phyloP scores from a whole-genome alignment of 768 basidiomycete genomes.

The Jaapia argillacea region DNA sequence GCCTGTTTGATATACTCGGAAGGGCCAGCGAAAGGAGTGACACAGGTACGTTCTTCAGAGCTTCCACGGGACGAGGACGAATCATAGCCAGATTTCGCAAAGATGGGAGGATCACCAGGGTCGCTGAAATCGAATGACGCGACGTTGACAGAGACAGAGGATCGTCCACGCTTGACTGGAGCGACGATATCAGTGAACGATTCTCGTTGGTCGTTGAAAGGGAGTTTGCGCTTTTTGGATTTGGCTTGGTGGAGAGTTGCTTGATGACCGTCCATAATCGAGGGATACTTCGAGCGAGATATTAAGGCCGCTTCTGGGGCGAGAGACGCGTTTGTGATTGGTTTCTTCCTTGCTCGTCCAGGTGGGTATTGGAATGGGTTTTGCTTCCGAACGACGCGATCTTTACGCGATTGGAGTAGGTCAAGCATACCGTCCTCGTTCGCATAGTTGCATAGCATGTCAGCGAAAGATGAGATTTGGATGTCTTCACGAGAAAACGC shows the following conservation, averaged over 20 bases:
- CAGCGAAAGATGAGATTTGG: too few relatives aligned
- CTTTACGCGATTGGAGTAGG: background rate
- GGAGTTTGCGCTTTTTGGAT: too few relatives aligned
- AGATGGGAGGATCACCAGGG: conserved; percentile 14
- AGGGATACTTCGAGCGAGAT: background rate
- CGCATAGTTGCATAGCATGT: too few relatives aligned
- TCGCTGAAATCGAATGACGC: conserved; percentile 15
- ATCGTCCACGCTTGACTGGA: conserved; percentile 32
- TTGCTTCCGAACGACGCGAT: background rate
- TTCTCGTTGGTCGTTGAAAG: too few relatives aligned
- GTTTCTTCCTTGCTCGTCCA: too few relatives aligned
- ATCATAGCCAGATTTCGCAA: background rate
- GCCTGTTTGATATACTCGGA: conserved; percentile 11
- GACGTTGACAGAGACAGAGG: conserved; percentile 30
- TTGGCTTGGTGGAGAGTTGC: conserved; percentile 9
- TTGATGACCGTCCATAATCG: conserved; percentile 1
- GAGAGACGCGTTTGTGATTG: too few relatives aligned
- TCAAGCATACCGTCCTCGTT: background rate
- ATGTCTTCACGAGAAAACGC: too few relatives aligned
- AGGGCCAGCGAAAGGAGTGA: background rate
- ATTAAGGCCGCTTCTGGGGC: too few relatives aligned
- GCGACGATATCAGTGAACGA: conserved; percentile 33
- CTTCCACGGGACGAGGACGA: background rate
- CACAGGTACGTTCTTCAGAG: background rate
- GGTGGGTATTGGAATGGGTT: background rate